Evolutionary conservation across 2,329 filamentous ascomycete genomes (phyloP).

Genomic region (Cladophialophora carrionii): DNA sequence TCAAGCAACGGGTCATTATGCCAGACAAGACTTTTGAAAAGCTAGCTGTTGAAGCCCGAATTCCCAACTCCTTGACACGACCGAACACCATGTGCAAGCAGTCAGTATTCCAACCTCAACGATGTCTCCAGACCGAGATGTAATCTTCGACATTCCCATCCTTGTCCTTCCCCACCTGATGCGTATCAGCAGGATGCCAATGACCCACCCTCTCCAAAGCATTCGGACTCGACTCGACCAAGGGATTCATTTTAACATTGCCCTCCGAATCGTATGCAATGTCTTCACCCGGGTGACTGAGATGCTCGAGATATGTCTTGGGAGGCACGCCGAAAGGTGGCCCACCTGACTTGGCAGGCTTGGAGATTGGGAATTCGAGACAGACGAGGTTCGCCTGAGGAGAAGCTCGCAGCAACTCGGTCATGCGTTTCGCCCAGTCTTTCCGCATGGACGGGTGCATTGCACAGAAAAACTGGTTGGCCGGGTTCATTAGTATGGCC

Average conservation of each 20-base stretch:
- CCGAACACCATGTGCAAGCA: not conserved
- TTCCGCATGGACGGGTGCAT: constrained; percentile 60
- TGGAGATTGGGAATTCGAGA: constrained; percentile 78
- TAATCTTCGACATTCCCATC: constrained; percentile 49
- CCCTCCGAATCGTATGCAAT: constrained; percentile 64
- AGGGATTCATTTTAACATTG: constrained; percentile 53
- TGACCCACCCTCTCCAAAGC: constrained; percentile 55
- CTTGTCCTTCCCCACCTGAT: constrained; percentile 56
- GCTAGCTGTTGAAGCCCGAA: constrained; percentile 13
- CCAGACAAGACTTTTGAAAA: not conserved
- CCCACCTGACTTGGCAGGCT: constrained; percentile 65
- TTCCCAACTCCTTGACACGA: not conserved
- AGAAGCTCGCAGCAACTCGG: constrained; percentile 56
- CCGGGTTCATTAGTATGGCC: constrained; percentile 12
- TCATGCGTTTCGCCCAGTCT: constrained; percentile 60
- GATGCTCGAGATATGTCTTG: constrained; percentile 71
- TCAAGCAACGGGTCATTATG: not conserved
- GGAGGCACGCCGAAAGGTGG: constrained; percentile 74
- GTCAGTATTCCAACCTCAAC: constrained; percentile 29
- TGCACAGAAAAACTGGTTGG: constrained; percentile 62
- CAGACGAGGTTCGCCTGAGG: constrained; percentile 59
- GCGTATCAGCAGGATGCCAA: constrained; percentile 61
- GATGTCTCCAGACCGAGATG: constrained; percentile 50
- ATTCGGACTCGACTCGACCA: constrained; percentile 48
- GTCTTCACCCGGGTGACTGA: constrained; percentile 69